phyloP scores from a whole-genome alignment of 345 rosid genomes.

The Isatis tinctoria region DNA sequence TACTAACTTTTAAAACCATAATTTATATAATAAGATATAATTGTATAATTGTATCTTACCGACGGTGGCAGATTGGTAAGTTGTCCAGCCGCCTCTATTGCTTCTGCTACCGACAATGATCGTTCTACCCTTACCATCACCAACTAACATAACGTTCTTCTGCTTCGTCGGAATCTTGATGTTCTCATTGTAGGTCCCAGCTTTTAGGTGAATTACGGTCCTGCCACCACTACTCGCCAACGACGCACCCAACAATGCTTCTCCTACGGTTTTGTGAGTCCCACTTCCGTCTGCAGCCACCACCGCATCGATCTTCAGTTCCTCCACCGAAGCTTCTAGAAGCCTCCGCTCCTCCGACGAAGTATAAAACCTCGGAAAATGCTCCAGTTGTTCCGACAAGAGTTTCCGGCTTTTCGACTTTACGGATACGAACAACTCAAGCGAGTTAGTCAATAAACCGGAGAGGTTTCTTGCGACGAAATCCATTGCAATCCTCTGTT shows the following conservation, averaged over 20 bases:
- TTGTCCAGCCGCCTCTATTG: conserved; percentile 40
- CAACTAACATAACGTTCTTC: conserved; percentile 53
- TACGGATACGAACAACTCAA: conserved; percentile 30
- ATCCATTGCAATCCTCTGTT: conserved; percentile 6
- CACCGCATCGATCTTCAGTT: conserved; percentile 40
- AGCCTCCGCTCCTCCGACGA: conserved; percentile 28
- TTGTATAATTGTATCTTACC: conserved; percentile 24
- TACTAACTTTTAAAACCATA: too few species aligned
- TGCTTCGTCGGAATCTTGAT: conserved; percentile 43
- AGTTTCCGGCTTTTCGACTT: conserved; percentile 3
- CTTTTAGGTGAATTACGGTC: conserved; percentile 45
- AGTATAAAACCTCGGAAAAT: conserved; percentile 34
- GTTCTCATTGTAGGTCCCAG: conserved; percentile 49
- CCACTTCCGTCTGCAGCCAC: conserved; percentile 57
- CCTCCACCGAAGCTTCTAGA: conserved; percentile 43
- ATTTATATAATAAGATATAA: too few species aligned
- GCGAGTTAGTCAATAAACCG: conserved; percentile 29
- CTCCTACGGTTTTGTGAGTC: conserved; percentile 42
- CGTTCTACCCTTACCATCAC: conserved; percentile 56
- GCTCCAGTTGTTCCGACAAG: neutral
- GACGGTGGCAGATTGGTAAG: conserved; percentile 50
- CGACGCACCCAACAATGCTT: conserved; percentile 35
- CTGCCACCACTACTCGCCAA: conserved; percentile 37
- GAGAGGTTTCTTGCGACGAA: conserved; percentile 37
- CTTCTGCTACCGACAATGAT: conserved; percentile 40